Evolutionary conservation across 805 yeast genomes (phyloP).

Genomic region (Saturnispora halmiae): DNA sequence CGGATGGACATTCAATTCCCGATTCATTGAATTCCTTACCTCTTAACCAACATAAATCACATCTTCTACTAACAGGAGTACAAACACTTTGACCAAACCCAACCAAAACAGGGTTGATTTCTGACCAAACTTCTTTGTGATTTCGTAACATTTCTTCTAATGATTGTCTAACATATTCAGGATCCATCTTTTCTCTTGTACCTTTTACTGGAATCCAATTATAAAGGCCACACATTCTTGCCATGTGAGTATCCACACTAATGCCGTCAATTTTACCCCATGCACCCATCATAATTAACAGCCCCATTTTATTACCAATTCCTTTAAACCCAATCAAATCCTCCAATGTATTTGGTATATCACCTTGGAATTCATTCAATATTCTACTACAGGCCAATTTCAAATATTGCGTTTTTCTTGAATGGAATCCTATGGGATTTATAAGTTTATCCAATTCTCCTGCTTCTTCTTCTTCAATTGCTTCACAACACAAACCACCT

Average conservation of each 20-base stretch:
- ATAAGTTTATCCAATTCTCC: constrained; percentile 54
- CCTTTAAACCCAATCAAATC: constrained; percentile 73
- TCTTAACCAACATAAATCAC: constrained; percentile 61
- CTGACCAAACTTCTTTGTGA: constrained; percentile 57
- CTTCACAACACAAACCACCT: constrained; percentile 52
- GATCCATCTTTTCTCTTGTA: constrained; percentile 38
- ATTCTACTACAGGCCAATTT: constrained; percentile 51
- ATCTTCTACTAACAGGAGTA: constrained; percentile 56
- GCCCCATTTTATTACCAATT: constrained; percentile 95
- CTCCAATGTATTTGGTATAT: constrained; percentile 62
- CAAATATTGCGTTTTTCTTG: constrained; percentile 65
- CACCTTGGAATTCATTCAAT: constrained; percentile 43
- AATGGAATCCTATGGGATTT: constrained; percentile 80
- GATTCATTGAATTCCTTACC: constrained; percentile 20
- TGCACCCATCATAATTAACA: constrained; percentile 66
- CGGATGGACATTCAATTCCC: constrained; percentile 40
- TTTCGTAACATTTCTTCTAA: constrained; percentile 68
- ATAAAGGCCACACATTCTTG: constrained; percentile 72
- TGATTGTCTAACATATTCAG: constrained; percentile 64
- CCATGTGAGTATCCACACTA: constrained; percentile 93
- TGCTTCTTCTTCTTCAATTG: constrained; percentile 42
- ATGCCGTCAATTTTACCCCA: constrained; percentile 74
- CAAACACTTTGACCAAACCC: constrained; percentile 93
- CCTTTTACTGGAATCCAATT: constrained; percentile 50
- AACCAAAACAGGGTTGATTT: constrained; percentile 76